These are phyloP conservation scores for Penicillium aurantiogriseum DNA, from an alignment of 2,329 filamentous ascomycete species.

Conservation along the genomic window DNA sequence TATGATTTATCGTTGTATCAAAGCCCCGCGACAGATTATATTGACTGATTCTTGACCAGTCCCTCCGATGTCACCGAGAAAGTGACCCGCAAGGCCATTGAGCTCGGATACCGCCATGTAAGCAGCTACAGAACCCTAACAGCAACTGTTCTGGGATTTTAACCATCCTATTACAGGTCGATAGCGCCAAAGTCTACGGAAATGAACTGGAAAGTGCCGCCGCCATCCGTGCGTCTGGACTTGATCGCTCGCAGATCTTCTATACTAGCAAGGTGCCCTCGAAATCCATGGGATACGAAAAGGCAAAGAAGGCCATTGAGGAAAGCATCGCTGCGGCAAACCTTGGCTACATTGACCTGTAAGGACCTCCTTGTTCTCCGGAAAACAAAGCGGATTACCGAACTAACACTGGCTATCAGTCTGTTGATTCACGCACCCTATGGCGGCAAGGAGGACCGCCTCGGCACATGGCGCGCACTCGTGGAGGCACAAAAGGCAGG, in stretches of 20 bases:
- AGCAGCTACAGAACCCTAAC: slow-evolving; percentile 7
- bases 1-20: slow-evolving; percentile 18
- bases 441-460: slow-evolving; percentile 38
- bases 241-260: slow-evolving; percentile 58
- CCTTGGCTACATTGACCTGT: slow-evolving; percentile 66
- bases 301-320: slow-evolving; percentile 62
- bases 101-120: slow-evolving; percentile 58
- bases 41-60: slow-evolving; percentile 32
- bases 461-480: slow-evolving; percentile 43
- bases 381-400: neutral
- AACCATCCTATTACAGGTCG: slow-evolving; percentile 42
- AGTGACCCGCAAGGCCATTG: slow-evolving; percentile 57
- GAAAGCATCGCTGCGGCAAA: slow-evolving; percentile 61
- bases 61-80: slow-evolving; percentile 58
- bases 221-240: slow-evolving; percentile 52
- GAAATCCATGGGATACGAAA: slow-evolving; percentile 59
- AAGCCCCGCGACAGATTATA: neutral
- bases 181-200: slow-evolving; percentile 57
- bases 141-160: neutral
- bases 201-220: slow-evolving; percentile 57
- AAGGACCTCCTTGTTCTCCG: slow-evolving; percentile 30
- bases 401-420: slow-evolving; percentile 21
- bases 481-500: slow-evolving; percentile 42
- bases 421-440: slow-evolving; percentile 43
- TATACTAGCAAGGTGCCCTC: slow-evolving; percentile 62